Conservation (phyloP, 2,329 filamentous ascomycete species). For the Cercospora nicotianae region DNA sequence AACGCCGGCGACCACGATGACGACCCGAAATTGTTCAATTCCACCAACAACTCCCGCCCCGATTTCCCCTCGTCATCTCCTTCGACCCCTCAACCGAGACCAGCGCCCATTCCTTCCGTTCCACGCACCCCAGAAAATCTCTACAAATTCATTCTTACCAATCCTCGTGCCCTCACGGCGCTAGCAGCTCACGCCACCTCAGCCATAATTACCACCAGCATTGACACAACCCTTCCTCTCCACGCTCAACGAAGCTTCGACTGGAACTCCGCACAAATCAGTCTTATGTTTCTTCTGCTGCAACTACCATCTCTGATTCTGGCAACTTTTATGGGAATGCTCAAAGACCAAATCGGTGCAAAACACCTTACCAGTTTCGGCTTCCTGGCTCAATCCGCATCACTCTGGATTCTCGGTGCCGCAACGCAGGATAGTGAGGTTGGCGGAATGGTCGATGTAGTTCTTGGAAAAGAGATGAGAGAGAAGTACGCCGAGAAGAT, state of each 20-base stretch:
- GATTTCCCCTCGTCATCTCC: conserved; percentile 4
- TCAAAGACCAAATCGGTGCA: neutral
- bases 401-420: neutral
- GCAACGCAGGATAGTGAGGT: neutral
- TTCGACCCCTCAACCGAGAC: neutral
- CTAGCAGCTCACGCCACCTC: conserved; percentile 20
- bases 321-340: neutral
- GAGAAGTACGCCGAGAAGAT: neutral
- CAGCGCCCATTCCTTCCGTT: neutral
- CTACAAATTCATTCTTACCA: conserved; percentile 21
- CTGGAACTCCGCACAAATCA: conserved; percentile 22
- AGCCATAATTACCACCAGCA: conserved; percentile 22
- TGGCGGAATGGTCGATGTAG: neutral
- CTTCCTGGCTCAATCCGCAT: neutral
- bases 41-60: neutral
- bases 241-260: conserved; percentile 21
- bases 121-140: neutral
- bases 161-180: conserved; percentile 9
- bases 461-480: neutral
- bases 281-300: neutral
- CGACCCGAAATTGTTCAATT: neutral
- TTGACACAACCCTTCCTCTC: conserved; percentile 26
- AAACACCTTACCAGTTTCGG: neutral
- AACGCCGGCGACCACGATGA: neutral
- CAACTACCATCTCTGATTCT: neutral